Evolutionary conservation across 2,329 filamentous ascomycete genomes (phyloP), one percentile per base, ranked within the genome.

Genomic region (Trichoderma sp.): DNA sequence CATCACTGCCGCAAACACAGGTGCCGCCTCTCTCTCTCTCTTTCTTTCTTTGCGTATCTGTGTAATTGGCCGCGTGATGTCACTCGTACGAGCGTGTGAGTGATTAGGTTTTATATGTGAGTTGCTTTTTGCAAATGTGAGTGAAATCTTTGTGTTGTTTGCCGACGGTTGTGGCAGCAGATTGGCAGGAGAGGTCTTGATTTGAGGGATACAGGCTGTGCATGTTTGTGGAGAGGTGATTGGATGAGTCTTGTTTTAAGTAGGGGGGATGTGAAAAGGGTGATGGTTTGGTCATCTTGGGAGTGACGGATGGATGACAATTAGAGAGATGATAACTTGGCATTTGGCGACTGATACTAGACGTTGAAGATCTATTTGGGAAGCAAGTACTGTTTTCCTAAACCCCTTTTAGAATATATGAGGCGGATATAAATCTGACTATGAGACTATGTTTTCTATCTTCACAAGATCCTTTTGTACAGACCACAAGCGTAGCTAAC

Each of bases 71-170:
- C 30, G 63, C 14, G 30, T n/a, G 39, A 66, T 66, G 63, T 26
- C 63, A 59, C 63, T 54, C 14, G 39, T 21, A 26, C 54, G 54
- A 34, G 58, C 51, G 63, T 51, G 52, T 59, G 63, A 51, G 52
- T 34, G n/a, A 51, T 58, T 5, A 14, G 5, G 26, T 55, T 28
- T n/a, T 37, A 58, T 55, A 30, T 16, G 26, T 30, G 14, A 49
- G 18, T 46, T 34, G 32, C 46, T 34, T 21, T 21, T 14, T n/a
- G 49, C n/a, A 10, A 5, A n/a, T 26, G 21, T 24, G 37, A 24
- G 39, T 16, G 26, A 55, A 6, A 56, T 18, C 14, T 26, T 18
- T 16, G 13, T 13, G 8, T 34, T 34, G 5, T 28, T 64, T 64
- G 28, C 28, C 39, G 10, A 58, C 1, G 16, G 14, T 3, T 58